Base-by-base conservation (phyloP, 495 filamentous ascomycete genomes). In the Niebla homalea region DNA sequence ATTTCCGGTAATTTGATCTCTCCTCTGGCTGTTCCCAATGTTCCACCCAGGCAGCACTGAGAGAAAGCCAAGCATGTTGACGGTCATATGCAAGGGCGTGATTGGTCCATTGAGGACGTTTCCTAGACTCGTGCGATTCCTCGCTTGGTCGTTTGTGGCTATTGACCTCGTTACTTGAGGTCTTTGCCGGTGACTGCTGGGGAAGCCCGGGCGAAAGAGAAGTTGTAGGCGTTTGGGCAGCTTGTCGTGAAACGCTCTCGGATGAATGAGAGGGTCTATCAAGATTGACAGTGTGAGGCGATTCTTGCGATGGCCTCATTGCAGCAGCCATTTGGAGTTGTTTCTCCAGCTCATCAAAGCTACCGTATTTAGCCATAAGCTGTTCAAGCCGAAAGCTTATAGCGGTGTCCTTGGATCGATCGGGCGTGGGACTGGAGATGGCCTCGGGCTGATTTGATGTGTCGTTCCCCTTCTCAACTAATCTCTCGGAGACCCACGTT, bases 271-370 rank as follows among this genome's bases (percentile, higher is more conserved):
- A 32, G 29, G 29, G 29, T 12, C 29, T 32, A 10, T 32, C 29
- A 12, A 32, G 29, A 32, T 32, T 32, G 29, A 11, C 7, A 12
- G 2, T 12, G 14, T 7, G 29, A 12, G 29, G 14, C 7, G 29
- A 12, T 32, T 32, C 29, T 32, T 32, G 29, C 2, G 14, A 1
- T 12, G 29, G 29, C 29, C 29, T 36, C 16, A 26, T 36, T 42
- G 39, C 42, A 38, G 46, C 53, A 16, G 49, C 50, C 18, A 48
- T 46, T 36, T 41, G 44, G 22, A 56, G 50, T 8, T 37, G 39
- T 23, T 36, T 56, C 29, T 56, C 46, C 32, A 56, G 46, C 18
- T 49, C 37, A 12, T 56, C 50, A 22, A 56, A 38, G 22, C 54
- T 50, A 29, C 50, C 54, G 37, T 53, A 50, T 21, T 38, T 43